Conservation (phyloP, 768 basidiomycete genomes). For the Calocybe gangraenosa region DNA sequence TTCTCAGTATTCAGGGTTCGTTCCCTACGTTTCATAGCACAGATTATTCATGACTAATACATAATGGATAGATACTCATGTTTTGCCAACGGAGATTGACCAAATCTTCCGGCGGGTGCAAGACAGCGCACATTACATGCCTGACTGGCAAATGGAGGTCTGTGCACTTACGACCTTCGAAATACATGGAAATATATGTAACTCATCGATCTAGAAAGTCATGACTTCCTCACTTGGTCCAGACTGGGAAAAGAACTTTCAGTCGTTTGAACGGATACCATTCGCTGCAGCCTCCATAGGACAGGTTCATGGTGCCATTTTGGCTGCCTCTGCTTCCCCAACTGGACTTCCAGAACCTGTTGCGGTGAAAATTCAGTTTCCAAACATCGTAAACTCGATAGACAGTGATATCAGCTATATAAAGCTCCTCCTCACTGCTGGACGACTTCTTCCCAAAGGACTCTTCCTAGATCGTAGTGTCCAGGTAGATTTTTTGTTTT, state of each 20-base stretch:
- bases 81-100: conserved; percentile 85
- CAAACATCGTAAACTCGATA: conserved; percentile 84
- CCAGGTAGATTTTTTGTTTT: conserved; percentile 35
- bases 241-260: conserved; percentile 70
- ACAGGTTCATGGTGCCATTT: conserved; percentile 81
- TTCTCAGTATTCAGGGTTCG: conserved; percentile 90
- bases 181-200: too few relatives aligned
- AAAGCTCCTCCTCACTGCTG: conserved; percentile 75
- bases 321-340: conserved; percentile 49
- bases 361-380: conserved; percentile 93
- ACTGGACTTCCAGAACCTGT: conserved; percentile 54
- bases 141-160: conserved; percentile 97
- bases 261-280: conserved; percentile 76
- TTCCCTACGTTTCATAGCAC: not conserved
- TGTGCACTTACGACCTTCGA: conserved; percentile 6
- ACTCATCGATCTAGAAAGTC: conserved; percentile 46
- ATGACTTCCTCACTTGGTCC: conserved; percentile 69
- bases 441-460: conserved; percentile 79
- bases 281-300: conserved; percentile 97
- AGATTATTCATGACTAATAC: not conserved
- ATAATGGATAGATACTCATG: conserved; percentile 68
- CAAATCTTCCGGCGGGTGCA: conserved; percentile 88
- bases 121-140: conserved; percentile 97
- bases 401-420: conserved; percentile 85
- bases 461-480: conserved; percentile 89